Evolutionary conservation across 2,329 filamentous ascomycete species (phyloP), one percentile per base, ranked within the genome.

Genomic region (Xylaria sp.): DNA sequence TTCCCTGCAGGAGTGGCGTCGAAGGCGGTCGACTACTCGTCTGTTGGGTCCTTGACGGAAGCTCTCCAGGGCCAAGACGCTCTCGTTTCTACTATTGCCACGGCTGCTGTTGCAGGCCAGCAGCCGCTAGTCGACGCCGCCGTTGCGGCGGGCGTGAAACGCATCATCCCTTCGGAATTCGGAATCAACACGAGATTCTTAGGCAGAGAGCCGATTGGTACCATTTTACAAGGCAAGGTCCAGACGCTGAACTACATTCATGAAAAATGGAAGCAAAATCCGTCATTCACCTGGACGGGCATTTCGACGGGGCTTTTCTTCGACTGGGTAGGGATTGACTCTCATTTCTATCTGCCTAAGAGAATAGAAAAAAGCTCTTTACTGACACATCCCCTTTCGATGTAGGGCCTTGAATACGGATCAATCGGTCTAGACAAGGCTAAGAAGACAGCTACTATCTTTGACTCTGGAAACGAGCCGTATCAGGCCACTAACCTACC

Each of bases 241-340:
- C 66, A 74, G 63, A 70, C 71, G 29, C 51, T 87, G 10, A 82
- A 87, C 39, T 87, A 89, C 67, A 79, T 90, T 22, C 81, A 84
- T 68, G 77, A 77, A 27, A 83, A 84, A 68, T 78, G 76, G 6
- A 82, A 83, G 68, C 78, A 84, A 66, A 76, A 78, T 25, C 73
- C 79, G 1, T 76, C 71, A 0, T 84, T 91, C 68, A 83, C 80
- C 33, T 91, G 89, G 88, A 90, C 86, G 1, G 85, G 81, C 1
- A 74, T 91, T 15, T 83, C 87, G 3, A 85, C 80, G 9, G 87
- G 88, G 0, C 78, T 85, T 1, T 87, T 91, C 76, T 89, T 91
- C 73, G 89, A 91, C 72, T 87, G 84, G 85, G 82, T 84, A 74
- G 25, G 71, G 2, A 25, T 15, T 39, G 9, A 20, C 15, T 38